Conservation (phyloP, 2,329 filamentous ascomycete genomes). For the Fusarium sp. region DNA sequence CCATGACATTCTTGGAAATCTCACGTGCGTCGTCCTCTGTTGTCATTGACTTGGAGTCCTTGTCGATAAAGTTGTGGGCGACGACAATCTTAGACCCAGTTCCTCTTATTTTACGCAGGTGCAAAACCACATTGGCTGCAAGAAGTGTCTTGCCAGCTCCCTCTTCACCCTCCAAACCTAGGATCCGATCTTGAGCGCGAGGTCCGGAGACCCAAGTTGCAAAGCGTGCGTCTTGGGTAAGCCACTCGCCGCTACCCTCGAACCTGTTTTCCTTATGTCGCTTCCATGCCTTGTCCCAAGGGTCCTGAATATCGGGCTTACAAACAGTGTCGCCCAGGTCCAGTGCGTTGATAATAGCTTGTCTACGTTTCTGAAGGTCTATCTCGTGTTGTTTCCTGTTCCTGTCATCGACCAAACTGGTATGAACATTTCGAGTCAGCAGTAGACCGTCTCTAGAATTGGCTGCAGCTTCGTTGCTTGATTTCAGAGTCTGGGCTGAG, state of each 20-base stretch:
- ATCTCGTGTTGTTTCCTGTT: conserved; percentile 1
- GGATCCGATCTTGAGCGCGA: neutral
- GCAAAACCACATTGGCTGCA: neutral
- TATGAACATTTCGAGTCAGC: neutral
- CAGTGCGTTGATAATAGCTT: neutral
- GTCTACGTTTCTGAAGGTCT: neutral
- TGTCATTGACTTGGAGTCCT: too few species aligned
- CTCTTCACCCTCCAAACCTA: neutral
- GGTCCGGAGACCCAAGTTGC: neutral
- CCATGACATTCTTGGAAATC: neutral
- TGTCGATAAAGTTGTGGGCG: neutral
- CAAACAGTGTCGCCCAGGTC: neutral
- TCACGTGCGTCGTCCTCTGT: too few species aligned
- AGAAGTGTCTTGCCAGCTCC: conserved; percentile 1
- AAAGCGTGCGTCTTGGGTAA: neutral
- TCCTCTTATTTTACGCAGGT: neutral
- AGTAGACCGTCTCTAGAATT: neutral
- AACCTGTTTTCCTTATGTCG: neutral
- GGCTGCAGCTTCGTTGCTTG: neutral
- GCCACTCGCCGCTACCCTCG: neutral
- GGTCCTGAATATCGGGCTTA: neutral
- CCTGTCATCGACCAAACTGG: neutral
- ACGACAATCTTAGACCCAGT: neutral
- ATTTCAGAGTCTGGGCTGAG: neutral
- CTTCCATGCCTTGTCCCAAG: neutral